These are phyloP conservation scores for Ilyonectria sp. DNA, from an alignment of 2,329 filamentous ascomycete species.

Conservation along the genomic window DNA sequence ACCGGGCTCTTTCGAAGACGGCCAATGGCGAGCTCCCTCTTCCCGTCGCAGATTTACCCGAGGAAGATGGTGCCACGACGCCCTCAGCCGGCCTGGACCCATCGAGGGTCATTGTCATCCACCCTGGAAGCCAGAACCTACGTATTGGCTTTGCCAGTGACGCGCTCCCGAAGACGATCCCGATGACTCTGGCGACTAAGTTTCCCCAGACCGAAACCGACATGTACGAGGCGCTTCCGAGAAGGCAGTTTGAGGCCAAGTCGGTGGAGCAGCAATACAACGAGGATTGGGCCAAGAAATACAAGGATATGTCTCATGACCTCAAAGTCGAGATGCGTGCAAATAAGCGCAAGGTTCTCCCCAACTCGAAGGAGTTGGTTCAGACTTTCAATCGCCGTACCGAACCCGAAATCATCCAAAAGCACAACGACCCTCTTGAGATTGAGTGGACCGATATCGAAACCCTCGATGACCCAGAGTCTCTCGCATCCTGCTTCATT, in stretches of 20 bases:
- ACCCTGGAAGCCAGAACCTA: constrained; percentile 95
- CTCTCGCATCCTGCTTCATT: constrained; percentile 76
- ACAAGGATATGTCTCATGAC: constrained; percentile 86
- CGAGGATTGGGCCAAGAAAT: constrained; percentile 83
- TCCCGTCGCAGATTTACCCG: constrained; percentile 71
- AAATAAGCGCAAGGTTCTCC: constrained; percentile 94
- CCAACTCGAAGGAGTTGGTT: constrained; percentile 97
- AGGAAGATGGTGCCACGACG: constrained; percentile 70
- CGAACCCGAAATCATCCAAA: constrained; percentile 87
- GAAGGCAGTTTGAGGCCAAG: constrained; percentile 74
- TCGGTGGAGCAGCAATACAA: constrained; percentile 86
- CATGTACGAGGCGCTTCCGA: constrained; percentile 83
- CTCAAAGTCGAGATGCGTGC: constrained; percentile 91
- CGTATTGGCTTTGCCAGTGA: constrained; percentile 97
- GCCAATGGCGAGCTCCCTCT: constrained; percentile 77
- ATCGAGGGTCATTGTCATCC: constrained; percentile 94
- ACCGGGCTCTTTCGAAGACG: constrained; percentile 85
- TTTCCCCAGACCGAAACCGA: constrained; percentile 87
- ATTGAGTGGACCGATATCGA: constrained; percentile 95
- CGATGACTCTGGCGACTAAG: constrained; percentile 90
- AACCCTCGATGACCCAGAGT: constrained; percentile 75
- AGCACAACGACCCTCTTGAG: constrained; percentile 94
- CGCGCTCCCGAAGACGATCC: constrained; percentile 92
- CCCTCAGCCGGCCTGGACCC: constrained; percentile 77
- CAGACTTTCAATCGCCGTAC: constrained; percentile 93